Conservation (phyloP, 2,329 filamentous ascomycete species). For the Aspergillaceae sp. region DNA sequence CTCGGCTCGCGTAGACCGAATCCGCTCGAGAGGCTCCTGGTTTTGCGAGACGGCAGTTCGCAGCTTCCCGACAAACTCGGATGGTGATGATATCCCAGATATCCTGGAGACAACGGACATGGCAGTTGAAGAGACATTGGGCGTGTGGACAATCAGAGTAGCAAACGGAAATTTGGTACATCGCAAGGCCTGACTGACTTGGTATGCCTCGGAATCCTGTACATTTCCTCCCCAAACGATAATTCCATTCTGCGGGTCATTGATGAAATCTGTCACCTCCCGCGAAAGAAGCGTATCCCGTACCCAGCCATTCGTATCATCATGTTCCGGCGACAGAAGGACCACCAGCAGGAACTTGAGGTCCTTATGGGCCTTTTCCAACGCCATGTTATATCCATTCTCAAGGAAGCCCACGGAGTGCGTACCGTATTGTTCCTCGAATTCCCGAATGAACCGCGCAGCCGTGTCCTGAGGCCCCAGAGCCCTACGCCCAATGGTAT, state of each 20-base stretch:
- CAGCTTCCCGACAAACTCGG: slow-evolving; percentile 68
- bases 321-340: slow-evolving; percentile 84
- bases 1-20: slow-evolving; percentile 66
- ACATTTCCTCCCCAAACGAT: slow-evolving; percentile 91
- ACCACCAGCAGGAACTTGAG: slow-evolving; percentile 86
- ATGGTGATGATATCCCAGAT: slow-evolving; percentile 59
- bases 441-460: slow-evolving; percentile 79
- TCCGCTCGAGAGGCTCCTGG: slow-evolving; percentile 62
- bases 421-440: slow-evolving; percentile 83
- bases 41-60: slow-evolving; percentile 66
- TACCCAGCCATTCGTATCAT: slow-evolving; percentile 77
- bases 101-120: slow-evolving; percentile 86
- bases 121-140: slow-evolving; percentile 69
- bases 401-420: slow-evolving; percentile 66
- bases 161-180: slow-evolving; percentile 92
- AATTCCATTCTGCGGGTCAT: slow-evolving; percentile 66
- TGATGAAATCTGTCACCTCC: slow-evolving; percentile 66
- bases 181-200: slow-evolving; percentile 76
- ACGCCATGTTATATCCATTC: slow-evolving; percentile 81
- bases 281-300: slow-evolving; percentile 70
- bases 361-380: slow-evolving; percentile 82
- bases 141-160: slow-evolving; percentile 77
- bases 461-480: slow-evolving; percentile 81
- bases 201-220: slow-evolving; percentile 86
- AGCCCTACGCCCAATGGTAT: slow-evolving; percentile 62